Percentiles rank a stretch among this genome's conserved stretches.
phyloP scores from a whole-genome alignment of 1,139 yeast genomes.

The Debaryomyces sp. region DNA sequence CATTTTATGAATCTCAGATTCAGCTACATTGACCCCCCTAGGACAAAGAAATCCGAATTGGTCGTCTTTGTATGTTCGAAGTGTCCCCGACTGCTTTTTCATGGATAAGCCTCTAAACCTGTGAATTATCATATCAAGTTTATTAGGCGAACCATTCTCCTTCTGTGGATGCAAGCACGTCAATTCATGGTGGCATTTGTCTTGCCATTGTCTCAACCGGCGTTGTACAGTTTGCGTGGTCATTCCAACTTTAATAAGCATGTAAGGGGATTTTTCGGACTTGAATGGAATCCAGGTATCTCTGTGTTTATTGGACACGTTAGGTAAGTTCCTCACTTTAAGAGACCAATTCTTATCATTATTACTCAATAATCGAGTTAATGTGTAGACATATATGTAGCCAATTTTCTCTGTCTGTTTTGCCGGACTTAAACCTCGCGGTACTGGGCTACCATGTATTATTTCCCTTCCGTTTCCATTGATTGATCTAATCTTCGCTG shows the following conservation, averaged over 20 bases:
- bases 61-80: slow-evolving; percentile 15
- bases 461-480: background rate
- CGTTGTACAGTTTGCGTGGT: slow-evolving; percentile 49
- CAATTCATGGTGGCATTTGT: slow-evolving; percentile 52
- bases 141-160: slow-evolving; percentile 3
- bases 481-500: background rate
- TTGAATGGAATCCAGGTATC: slow-evolving; percentile 40
- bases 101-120: slow-evolving; percentile 12
- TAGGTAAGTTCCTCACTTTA: slow-evolving; percentile 37
- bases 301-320: slow-evolving; percentile 19
- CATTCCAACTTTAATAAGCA: slow-evolving; percentile 58
- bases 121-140: slow-evolving; percentile 11
- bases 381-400: slow-evolving; percentile 56
- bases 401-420: slow-evolving; percentile 28
- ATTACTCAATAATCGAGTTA: slow-evolving; percentile 37
- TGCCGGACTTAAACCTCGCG: background rate
- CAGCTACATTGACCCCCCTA: slow-evolving; percentile 35
- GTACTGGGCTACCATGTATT: background rate
- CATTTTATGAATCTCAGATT: slow-evolving; percentile 40
- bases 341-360: slow-evolving; percentile 29
- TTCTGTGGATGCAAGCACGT: slow-evolving; percentile 34
- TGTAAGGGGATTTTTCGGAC: slow-evolving; percentile 37
- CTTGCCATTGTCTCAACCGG: slow-evolving; percentile 57
- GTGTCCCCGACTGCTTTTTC: background rate
- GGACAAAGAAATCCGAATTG: slow-evolving; percentile 37